Conservation (phyloP, 306 rosid species). For the Rosa multiflora region DNA sequence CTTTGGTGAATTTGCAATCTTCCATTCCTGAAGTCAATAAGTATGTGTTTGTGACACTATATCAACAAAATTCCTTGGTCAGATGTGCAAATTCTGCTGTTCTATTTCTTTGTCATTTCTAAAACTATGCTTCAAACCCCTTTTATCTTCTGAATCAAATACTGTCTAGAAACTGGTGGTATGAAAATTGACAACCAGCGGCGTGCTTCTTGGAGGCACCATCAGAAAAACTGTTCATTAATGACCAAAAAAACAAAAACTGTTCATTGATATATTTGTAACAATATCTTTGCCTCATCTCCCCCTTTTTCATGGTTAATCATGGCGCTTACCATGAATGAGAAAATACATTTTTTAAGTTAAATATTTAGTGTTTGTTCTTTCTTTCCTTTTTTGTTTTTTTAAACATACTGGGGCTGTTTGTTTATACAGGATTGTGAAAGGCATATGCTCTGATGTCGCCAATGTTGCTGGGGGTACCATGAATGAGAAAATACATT, state of each 20-base stretch:
- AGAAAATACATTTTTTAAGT: not conserved
- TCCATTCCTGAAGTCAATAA: constrained; percentile 73
- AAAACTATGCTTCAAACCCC: not conserved
- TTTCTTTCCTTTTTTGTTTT: not conserved
- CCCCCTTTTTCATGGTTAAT: not conserved
- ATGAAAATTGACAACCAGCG: not conserved
- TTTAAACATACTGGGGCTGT: not conserved
- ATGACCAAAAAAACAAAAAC: too few relatives aligned
- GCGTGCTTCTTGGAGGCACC: not conserved
- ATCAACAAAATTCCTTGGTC: constrained; percentile 1
- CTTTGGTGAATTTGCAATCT: constrained; percentile 92
- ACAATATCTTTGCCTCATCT: not conserved
- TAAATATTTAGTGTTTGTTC: not conserved
- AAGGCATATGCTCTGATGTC: constrained; percentile 69
- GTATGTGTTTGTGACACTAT: constrained; percentile 53
- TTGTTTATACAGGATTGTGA: constrained; percentile 53
- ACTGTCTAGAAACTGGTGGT: not conserved
- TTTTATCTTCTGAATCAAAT: not conserved
- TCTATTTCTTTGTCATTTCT: not conserved
- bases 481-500: not conserved
- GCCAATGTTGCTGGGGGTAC: constrained; percentile 57
- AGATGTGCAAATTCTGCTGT: constrained; percentile 7
- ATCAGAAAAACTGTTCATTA: too few relatives aligned
- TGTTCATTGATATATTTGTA: not conserved
- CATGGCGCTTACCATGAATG: not conserved